Conservation (phyloP, 2,329 filamentous ascomycete species). For the Pseudopithomyces chartarum region DNA sequence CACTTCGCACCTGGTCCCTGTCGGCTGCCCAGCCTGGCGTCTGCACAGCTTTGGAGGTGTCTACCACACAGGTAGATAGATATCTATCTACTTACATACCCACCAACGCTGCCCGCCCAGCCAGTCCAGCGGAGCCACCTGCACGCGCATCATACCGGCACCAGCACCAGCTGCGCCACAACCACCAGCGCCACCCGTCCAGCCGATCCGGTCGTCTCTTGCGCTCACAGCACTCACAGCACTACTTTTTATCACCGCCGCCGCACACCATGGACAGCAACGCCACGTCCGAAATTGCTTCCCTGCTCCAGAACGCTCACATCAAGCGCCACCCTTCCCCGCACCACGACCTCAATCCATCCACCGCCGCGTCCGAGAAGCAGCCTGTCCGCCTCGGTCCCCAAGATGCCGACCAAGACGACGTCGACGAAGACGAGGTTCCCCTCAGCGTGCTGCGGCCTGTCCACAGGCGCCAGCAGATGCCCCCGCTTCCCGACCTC, state of each 20-base stretch:
- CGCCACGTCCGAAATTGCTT: constrained; percentile 71
- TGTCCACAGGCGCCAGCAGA: constrained; percentile 57
- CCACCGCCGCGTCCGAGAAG: constrained; percentile 72
- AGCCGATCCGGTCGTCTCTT: too few relatives aligned
- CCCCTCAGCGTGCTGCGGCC: constrained; percentile 68
- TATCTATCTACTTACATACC: too few relatives aligned
- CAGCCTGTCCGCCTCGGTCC: constrained; percentile 59
- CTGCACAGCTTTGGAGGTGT: too few relatives aligned
- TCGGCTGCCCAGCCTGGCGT: too few relatives aligned
- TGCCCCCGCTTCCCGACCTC: constrained; percentile 80
- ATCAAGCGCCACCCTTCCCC: constrained; percentile 75
- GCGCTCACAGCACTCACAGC: too few relatives aligned
- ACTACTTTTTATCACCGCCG: too few relatives aligned
- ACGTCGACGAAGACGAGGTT: constrained; percentile 68
- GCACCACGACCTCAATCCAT: constrained; percentile 77
- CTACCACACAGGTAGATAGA: too few relatives aligned
- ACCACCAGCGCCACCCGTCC: too few relatives aligned
- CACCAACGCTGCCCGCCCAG: not conserved
- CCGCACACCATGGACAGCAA: constrained; percentile 58
- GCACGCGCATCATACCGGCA: not conserved
- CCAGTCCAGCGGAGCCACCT: not conserved
- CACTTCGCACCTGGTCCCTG: too few relatives aligned
- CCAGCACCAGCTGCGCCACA: too few relatives aligned
- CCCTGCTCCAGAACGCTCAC: constrained; percentile 79
- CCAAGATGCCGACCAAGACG: constrained; percentile 51